phyloP scores from a whole-genome alignment of 176 grass and related monocot genomes.

The Paspalum notatum region DNA sequence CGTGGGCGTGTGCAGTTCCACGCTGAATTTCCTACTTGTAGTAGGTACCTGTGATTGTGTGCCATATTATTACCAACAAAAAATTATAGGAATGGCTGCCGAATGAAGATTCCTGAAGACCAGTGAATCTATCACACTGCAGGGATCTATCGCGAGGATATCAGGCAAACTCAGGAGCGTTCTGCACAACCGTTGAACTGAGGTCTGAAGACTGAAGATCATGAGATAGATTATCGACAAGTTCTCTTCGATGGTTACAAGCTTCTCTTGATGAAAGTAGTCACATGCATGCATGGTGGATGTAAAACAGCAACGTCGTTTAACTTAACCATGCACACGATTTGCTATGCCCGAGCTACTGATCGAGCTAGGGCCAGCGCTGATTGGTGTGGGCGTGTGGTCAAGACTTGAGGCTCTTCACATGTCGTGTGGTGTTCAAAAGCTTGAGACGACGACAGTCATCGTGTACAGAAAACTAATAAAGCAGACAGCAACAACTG shows the following conservation, averaged over 20 bases:
- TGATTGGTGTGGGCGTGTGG: not conserved
- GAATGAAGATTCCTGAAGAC: not conserved
- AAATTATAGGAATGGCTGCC: not conserved
- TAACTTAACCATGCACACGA: not conserved
- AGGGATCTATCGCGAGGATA: not conserved
- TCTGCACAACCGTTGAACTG: no score
- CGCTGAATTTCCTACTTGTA: not conserved
- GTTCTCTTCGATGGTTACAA: no score
- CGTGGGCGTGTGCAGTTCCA: constrained; percentile 1
- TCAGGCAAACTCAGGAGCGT: no score
- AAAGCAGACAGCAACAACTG: not conserved
- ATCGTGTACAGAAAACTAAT: not conserved
- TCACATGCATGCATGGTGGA: no score
- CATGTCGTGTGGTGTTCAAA: not conserved
- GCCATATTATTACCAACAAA: no score
- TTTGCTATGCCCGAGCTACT: not conserved
- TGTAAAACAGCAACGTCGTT: not conserved
- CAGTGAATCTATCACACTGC: not conserved
- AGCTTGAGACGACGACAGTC: not conserved
- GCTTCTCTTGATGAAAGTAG: no score
- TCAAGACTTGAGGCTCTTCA: not conserved
- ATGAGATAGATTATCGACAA: no score
- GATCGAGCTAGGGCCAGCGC: not conserved
- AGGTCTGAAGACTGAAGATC: no score
- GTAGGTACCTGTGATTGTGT: not conserved